Conservation (phyloP, 768 basidiomycete species). For the Suillus americanus region DNA sequence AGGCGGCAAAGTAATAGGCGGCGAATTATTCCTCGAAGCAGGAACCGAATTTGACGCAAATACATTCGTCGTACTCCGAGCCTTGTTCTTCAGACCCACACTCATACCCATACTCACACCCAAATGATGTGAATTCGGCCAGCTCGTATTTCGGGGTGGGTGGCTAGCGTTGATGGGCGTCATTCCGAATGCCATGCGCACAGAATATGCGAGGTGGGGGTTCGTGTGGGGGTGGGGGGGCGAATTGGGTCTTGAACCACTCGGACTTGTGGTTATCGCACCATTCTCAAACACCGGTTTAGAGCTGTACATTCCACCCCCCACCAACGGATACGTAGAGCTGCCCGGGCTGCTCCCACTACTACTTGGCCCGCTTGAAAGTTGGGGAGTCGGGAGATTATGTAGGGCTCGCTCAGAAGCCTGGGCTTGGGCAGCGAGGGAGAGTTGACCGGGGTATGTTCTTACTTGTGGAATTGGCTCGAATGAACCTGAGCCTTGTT, state of each 20-base stretch:
- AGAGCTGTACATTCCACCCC: slow-evolving; percentile 9
- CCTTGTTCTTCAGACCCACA: neutral
- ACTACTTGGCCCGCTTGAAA: slow-evolving; percentile 66
- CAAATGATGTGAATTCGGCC: slow-evolving; percentile 28
- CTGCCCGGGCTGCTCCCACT: slow-evolving; percentile 63
- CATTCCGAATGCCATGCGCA: slow-evolving; percentile 89
- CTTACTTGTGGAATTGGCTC: slow-evolving; percentile 33
- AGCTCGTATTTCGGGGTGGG: slow-evolving; percentile 39
- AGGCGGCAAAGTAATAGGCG: slow-evolving; percentile 73
- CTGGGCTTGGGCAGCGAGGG: slow-evolving; percentile 26
- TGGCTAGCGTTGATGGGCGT: slow-evolving; percentile 63
- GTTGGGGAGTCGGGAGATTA: slow-evolving; percentile 55
- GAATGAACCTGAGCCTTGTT: slow-evolving; percentile 26
- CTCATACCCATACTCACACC: neutral
- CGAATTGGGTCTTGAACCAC: slow-evolving; percentile 61
- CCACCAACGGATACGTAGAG: slow-evolving; percentile 40
- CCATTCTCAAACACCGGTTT: slow-evolving; percentile 26
- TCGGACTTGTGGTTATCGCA: slow-evolving; percentile 41
- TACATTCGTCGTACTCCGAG: slow-evolving; percentile 2
- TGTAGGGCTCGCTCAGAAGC: slow-evolving; percentile 21
- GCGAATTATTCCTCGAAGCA: slow-evolving; percentile 60
- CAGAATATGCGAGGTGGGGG: slow-evolving; percentile 77
- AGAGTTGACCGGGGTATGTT: slow-evolving; percentile 33
- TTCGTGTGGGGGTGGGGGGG: slow-evolving; percentile 47
- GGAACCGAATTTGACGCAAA: slow-evolving; percentile 38